These are phyloP conservation scores for Aschersonia sp. DNA, from an alignment of 2,329 filamentous ascomycete species.

Conservation along the genomic window DNA sequence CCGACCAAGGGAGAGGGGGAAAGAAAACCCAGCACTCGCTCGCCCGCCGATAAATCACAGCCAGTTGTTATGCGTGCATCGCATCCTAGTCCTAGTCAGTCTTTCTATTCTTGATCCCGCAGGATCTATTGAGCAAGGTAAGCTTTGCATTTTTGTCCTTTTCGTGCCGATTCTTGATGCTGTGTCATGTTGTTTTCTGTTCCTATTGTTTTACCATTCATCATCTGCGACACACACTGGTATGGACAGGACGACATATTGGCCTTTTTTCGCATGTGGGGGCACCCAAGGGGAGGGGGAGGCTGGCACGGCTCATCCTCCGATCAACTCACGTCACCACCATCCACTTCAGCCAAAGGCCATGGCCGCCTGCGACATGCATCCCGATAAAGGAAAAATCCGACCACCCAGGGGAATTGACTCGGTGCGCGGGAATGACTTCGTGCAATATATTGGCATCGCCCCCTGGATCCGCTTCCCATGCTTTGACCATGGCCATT, in stretches of 20 bases:
- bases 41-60: background rate
- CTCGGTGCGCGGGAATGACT: background rate
- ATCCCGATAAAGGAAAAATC: background rate
- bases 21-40: background rate
- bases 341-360: too few species aligned
- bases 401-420: background rate
- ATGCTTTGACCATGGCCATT: background rate
- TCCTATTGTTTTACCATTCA: slow-evolving; percentile 2
- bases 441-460: background rate
- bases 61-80: background rate
- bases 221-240: slow-evolving; percentile 3
- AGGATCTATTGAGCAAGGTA: background rate
- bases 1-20: background rate
- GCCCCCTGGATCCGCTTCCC: background rate
- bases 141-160: background rate
- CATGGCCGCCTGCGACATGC: background rate
- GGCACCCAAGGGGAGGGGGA: too few species aligned
- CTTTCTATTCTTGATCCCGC: background rate
- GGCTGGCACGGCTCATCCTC: too few species aligned
- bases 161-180: background rate
- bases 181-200: background rate
- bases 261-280: background rate
- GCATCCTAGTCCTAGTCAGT: background rate
- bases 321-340: too few species aligned
- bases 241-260: slow-evolving; percentile 1